phyloP scores from a whole-genome alignment of 192 early-diverging fungal genomes.

The Lobosporangium transversale region DNA sequence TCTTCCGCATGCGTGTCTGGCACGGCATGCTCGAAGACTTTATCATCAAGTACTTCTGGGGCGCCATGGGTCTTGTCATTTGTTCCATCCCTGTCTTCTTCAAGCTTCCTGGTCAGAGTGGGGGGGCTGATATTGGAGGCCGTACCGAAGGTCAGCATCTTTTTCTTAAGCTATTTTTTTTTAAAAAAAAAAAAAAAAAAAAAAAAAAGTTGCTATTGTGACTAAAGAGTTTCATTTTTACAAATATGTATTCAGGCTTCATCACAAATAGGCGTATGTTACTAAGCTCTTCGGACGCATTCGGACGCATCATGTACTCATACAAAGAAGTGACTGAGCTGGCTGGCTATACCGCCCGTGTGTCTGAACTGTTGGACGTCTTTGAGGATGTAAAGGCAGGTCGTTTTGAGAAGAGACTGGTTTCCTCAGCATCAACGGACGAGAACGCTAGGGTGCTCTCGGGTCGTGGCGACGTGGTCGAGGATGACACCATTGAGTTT shows the following conservation, averaged over 20 bases:
- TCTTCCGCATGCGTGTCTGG: conserved; percentile 86
- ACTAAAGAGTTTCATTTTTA: too few relatives aligned
- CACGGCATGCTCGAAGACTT: conserved; percentile 98
- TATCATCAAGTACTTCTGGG: conserved; percentile 99
- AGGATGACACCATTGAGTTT: conserved; percentile 88
- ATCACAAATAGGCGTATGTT: conserved; percentile 81
- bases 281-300: conserved; percentile 80
- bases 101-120: conserved; percentile 53
- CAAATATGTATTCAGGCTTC: too few relatives aligned
- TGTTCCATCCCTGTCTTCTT: conserved; percentile 91
- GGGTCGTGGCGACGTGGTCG: conserved; percentile 74
- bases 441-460: conserved; percentile 64
- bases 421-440: conserved; percentile 63
- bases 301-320: conserved; percentile 90
- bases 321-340: conserved; percentile 96
- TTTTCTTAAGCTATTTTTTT: too few relatives aligned
- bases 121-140: conserved; percentile 51
- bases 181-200: too few relatives aligned
- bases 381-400: conserved; percentile 89
- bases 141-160: conserved; percentile 68
- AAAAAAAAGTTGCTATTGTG: too few relatives aligned
- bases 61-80: conserved; percentile 86
- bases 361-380: conserved; percentile 82
- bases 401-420: conserved; percentile 79
- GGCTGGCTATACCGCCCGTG: conserved; percentile 94